These are phyloP conservation scores for Triticum aestivum DNA, from an alignment of 176 grass and related monocot species.

Conservation along the genomic window DNA sequence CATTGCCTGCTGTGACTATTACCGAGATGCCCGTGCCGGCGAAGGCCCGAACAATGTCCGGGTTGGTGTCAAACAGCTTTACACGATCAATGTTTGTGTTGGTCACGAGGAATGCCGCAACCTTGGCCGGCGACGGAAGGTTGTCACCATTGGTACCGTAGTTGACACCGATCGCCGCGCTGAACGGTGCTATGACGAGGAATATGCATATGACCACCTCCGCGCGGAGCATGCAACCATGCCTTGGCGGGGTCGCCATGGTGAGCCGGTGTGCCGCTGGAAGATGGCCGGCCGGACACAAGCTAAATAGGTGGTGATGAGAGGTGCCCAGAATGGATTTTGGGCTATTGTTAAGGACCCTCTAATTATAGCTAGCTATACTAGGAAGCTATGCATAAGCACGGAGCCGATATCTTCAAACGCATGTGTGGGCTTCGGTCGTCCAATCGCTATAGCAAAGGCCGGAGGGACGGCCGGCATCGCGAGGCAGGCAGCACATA, in stretches of 20 bases:
- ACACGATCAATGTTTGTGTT: constrained; percentile 70
- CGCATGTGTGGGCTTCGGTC: too few relatives aligned
- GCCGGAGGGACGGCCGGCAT: too few relatives aligned
- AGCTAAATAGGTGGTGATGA: constrained; percentile 18
- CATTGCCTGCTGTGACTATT: constrained; percentile 69
- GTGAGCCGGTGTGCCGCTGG: background rate
- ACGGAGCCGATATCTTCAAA: too few relatives aligned
- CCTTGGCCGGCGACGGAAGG: constrained; percentile 48
- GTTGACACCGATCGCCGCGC: constrained; percentile 71
- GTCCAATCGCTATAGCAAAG: too few relatives aligned
- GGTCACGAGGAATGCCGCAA: constrained; percentile 57
- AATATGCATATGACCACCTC: background rate
- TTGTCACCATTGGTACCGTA: constrained; percentile 83
- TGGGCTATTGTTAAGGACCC: background rate
- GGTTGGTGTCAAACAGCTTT: constrained; percentile 82
- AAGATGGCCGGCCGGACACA: background rate
- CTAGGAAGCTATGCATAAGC: background rate
- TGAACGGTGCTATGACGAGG: constrained; percentile 6
- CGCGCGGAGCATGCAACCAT: background rate
- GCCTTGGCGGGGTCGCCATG: constrained; percentile 39
- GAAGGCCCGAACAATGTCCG: constrained; percentile 73
- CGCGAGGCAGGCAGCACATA: too few relatives aligned
- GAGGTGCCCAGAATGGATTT: background rate
- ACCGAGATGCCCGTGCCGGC: constrained; percentile 68
- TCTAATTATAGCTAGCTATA: constrained; percentile 24